These are phyloP conservation scores for Beauveria sp. DNA, from an alignment of 2,329 filamentous ascomycete species.

Conservation along the genomic window DNA sequence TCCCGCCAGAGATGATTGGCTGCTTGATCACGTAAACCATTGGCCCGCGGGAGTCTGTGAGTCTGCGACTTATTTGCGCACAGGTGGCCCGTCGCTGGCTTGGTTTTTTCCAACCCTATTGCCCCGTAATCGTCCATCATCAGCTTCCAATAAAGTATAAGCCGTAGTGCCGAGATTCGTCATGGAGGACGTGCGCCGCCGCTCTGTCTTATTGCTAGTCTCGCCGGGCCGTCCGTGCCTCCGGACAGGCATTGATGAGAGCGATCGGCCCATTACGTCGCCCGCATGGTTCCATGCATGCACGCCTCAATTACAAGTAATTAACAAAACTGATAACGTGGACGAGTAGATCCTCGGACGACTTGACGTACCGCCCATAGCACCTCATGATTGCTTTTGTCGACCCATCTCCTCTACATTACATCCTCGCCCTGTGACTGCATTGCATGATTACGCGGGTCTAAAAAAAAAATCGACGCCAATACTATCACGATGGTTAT, in stretches of 20 bases:
- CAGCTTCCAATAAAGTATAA: neutral
- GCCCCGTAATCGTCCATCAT: neutral
- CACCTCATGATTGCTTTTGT: neutral
- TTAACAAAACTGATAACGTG: slow-evolving; percentile 1
- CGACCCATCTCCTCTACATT: neutral
- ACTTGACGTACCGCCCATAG: neutral
- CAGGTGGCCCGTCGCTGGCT: neutral
- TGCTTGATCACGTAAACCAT: neutral
- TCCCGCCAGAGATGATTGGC: slow-evolving; percentile 1
- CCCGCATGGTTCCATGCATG: neutral
- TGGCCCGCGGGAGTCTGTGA: slow-evolving; percentile 2
- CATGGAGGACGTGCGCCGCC: slow-evolving; percentile 3
- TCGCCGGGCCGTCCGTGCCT: slow-evolving; percentile 3
- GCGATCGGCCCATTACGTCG: neutral
- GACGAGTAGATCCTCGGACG: neutral
- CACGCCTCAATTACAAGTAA: neutral
- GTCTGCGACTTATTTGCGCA: neutral
- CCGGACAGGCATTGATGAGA: neutral
- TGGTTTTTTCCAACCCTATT: neutral
- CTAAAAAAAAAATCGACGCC: neutral
- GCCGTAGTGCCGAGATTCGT: slow-evolving; percentile 11
- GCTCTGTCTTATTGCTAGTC: neutral
- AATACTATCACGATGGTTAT: neutral
- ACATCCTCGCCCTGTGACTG: neutral
- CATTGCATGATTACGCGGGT: neutral